phyloP scores from a whole-genome alignment of 768 basidiomycete genomes.

The Mycena epipterygia region DNA sequence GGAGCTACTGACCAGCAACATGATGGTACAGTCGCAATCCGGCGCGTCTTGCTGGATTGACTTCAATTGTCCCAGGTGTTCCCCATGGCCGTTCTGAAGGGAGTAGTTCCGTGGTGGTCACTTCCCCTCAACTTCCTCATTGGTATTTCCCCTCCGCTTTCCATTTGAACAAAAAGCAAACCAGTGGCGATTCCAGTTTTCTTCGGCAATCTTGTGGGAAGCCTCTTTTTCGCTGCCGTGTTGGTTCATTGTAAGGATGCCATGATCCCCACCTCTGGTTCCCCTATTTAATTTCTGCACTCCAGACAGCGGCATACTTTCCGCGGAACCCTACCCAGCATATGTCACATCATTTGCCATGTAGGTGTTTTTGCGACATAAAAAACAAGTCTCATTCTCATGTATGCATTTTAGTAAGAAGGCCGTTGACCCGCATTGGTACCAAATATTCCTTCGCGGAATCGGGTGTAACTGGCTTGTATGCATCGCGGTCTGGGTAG shows the following conservation, averaged over 20 bases:
- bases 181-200: slow-evolving; percentile 57
- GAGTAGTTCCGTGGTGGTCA: slow-evolving; percentile 79
- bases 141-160: slow-evolving; percentile 53
- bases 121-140: slow-evolving; percentile 77
- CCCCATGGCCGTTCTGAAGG: slow-evolving; percentile 75
- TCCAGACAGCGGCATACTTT: slow-evolving; percentile 72
- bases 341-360: slow-evolving; percentile 69
- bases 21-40: slow-evolving; percentile 65
- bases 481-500: slow-evolving; percentile 79
- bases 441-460: slow-evolving; percentile 80
- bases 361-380: slow-evolving; percentile 53
- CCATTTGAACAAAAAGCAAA: background rate
- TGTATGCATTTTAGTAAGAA: slow-evolving; percentile 60
- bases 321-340: slow-evolving; percentile 66
- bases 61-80: slow-evolving; percentile 59
- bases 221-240: slow-evolving; percentile 77
- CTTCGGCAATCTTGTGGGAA: slow-evolving; percentile 78
- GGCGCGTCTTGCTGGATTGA: background rate
- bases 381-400: background rate
- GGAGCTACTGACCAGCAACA: slow-evolving; percentile 81
- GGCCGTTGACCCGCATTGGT: slow-evolving; percentile 74
- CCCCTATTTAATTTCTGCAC: background rate
- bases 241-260: slow-evolving; percentile 73
- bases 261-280: background rate
- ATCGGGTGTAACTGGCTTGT: slow-evolving; percentile 87